Conservation (phyloP, 768 basidiomycete species). For the Leccinellum albellum region DNA sequence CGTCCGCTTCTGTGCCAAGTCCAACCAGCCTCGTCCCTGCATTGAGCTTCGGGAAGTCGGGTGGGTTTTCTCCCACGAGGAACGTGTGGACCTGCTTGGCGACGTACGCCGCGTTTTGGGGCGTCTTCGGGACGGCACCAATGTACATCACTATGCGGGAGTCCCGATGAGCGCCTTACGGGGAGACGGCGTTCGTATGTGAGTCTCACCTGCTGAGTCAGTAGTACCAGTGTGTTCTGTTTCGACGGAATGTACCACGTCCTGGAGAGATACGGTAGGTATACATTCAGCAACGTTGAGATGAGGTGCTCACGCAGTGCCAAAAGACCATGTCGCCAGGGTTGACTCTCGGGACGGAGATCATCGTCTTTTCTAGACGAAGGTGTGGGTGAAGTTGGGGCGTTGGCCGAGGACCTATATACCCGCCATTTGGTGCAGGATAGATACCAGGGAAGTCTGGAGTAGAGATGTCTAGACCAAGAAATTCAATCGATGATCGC, state of each 20-base stretch:
- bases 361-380: conserved; percentile 60
- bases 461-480: conserved; percentile 39
- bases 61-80: conserved; percentile 56
- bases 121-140: conserved; percentile 64
- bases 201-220: conserved; percentile 51
- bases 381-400: conserved; percentile 65
- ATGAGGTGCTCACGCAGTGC: conserved; percentile 49
- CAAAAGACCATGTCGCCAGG: conserved; percentile 81
- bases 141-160: conserved; percentile 68
- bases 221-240: conserved; percentile 47
- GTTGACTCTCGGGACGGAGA: conserved; percentile 62
- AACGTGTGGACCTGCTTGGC: conserved; percentile 61
- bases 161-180: not conserved
- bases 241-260: conserved; percentile 47
- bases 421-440: conserved; percentile 17
- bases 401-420: conserved; percentile 44
- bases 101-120: conserved; percentile 58
- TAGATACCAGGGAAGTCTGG: conserved; percentile 53
- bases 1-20: conserved; percentile 39
- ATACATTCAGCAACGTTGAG: not conserved
- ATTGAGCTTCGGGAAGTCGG: conserved; percentile 60
- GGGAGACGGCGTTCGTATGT: not conserved
- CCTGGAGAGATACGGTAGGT: conserved; percentile 25
- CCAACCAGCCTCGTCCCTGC: conserved; percentile 39
- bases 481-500: conserved; percentile 10